These are phyloP conservation scores for Xylaria castorea DNA, from an alignment of 495 filamentous ascomycete species.

Conservation along the genomic window DNA sequence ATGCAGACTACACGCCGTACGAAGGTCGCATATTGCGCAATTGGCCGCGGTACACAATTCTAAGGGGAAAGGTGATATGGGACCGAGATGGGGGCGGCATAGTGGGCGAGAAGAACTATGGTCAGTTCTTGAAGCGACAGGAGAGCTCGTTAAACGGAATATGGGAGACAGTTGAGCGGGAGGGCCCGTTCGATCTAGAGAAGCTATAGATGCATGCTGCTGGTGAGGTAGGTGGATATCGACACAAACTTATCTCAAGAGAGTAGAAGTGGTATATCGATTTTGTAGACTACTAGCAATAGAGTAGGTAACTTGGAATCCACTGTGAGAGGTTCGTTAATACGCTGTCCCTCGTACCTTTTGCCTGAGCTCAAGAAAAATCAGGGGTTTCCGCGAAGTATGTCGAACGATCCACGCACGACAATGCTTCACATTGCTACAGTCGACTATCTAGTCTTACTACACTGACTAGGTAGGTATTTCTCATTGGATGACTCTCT, in stretches of 20 bases:
- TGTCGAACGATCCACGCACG: background rate
- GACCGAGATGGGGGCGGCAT: conserved; percentile 58
- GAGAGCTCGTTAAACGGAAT: conserved; percentile 47
- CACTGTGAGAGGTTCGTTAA: background rate
- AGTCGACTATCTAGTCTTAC: background rate
- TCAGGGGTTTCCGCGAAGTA: background rate
- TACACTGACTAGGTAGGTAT: no score
- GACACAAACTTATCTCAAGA: background rate
- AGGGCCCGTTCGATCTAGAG: conserved; percentile 40
- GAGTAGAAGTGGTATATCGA: no score
- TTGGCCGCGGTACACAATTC: conserved; percentile 67
- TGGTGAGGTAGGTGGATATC: background rate
- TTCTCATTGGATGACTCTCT: no score
- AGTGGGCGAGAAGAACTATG: conserved; percentile 57
- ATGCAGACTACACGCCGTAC: conserved; percentile 67
- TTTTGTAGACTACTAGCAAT: no score
- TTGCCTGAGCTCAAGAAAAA: background rate
- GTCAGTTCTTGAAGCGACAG: conserved; percentile 60
- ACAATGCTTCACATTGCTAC: background rate
- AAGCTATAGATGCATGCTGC: conserved; percentile 25
- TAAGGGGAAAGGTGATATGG: conserved; percentile 66
- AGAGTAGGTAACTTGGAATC: background rate
- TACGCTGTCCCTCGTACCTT: no score
- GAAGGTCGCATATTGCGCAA: conserved; percentile 62
- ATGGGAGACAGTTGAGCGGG: conserved; percentile 31